Conservation (phyloP, 148 eudicot genomes). For the Rhododendron simsii region DNA sequence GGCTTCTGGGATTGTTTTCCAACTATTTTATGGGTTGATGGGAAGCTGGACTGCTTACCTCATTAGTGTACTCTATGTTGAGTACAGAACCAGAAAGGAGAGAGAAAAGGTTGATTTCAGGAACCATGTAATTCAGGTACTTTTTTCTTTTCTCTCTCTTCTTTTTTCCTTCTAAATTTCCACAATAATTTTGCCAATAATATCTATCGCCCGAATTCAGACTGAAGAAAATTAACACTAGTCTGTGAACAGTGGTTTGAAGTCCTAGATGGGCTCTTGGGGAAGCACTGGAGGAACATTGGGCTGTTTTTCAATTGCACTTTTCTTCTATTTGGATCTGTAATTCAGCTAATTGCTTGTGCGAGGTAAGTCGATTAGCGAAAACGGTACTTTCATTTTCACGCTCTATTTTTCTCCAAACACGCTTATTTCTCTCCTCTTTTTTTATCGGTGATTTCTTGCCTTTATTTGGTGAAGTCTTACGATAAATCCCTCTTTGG, state of each 20-base stretch:
- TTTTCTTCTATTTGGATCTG: slow-evolving; percentile 71
- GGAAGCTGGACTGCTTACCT: slow-evolving; percentile 82
- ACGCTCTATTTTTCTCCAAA: background rate
- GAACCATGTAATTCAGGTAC: slow-evolving; percentile 76
- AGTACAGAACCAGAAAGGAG: slow-evolving; percentile 71
- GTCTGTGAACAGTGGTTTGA: slow-evolving; percentile 68
- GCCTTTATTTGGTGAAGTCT: background rate
- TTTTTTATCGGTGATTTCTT: background rate
- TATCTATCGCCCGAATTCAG: background rate
- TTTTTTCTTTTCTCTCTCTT: background rate
- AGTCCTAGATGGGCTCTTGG: slow-evolving; percentile 68
- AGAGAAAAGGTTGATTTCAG: slow-evolving; percentile 65
- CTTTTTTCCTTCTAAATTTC: too few relatives aligned
- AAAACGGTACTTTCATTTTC: too few relatives aligned
- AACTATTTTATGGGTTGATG: slow-evolving; percentile 61
- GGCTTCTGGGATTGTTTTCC: slow-evolving; percentile 56
- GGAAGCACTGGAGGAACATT: slow-evolving; percentile 63
- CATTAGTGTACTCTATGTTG: slow-evolving; percentile 62
- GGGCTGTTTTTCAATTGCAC: slow-evolving; percentile 69
- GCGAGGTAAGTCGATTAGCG: slow-evolving; percentile 39
- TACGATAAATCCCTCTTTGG: background rate
- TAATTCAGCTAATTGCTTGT: slow-evolving; percentile 70
- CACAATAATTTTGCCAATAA: background rate
- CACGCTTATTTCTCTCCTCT: background rate
- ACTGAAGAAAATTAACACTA: background rate